Percentiles rank a stretch among this genome's conserved stretches.
phyloP scores from a whole-genome alignment of 192 early-diverging fungal genomes.

The Podila horticola region DNA sequence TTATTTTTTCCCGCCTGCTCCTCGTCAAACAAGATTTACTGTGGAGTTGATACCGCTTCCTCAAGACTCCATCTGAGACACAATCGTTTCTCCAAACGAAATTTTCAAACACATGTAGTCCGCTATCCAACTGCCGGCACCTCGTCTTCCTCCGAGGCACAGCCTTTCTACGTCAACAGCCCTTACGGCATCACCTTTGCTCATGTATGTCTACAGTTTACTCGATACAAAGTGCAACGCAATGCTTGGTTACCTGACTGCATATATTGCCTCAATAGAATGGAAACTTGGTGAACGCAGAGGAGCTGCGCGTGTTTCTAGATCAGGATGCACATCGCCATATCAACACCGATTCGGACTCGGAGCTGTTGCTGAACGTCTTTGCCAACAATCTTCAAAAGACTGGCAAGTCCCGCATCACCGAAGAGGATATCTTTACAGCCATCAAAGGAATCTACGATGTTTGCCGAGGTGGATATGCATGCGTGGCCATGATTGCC shows the following conservation, averaged over 20 bases:
- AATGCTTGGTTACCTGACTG: not conserved
- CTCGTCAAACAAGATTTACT: not conserved
- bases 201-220: conserved; percentile 72
- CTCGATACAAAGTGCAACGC: not conserved
- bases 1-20: conserved; percentile 5
- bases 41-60: not conserved
- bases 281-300: conserved; percentile 97
- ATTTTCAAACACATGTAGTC: conserved; percentile 63
- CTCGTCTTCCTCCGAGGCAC: conserved; percentile 95
- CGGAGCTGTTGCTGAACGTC: conserved; percentile 97
- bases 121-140: conserved; percentile 99
- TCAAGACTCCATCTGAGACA: not conserved
- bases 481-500: conserved; percentile 96
- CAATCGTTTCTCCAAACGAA: not conserved
- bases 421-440: conserved; percentile 98
- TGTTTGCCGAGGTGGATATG: conserved; percentile 92
- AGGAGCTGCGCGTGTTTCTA: conserved; percentile 86
- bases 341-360: conserved; percentile 99
- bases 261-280: conserved; percentile 66
- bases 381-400: conserved; percentile 97
- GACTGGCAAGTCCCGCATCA: conserved; percentile 96
- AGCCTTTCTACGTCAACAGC: conserved; percentile 99
- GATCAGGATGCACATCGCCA: conserved; percentile 98
- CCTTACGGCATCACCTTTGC: conserved; percentile 98
- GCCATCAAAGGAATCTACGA: conserved; percentile 87